Conservation (phyloP, 148 eudicot genomes). For the Chenopodium quinoa region DNA sequence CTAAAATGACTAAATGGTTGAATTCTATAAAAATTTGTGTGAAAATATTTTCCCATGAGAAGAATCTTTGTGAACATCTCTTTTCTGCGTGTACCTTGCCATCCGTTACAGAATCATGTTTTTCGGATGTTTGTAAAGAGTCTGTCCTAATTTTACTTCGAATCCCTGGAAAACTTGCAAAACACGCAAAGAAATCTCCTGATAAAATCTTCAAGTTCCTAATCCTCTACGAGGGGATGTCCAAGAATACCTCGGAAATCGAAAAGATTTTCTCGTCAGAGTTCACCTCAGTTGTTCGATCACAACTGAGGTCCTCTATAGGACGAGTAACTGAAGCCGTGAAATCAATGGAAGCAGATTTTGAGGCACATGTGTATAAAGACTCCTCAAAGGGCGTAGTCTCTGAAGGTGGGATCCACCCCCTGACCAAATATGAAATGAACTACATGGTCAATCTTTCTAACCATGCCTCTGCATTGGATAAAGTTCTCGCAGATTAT, state of each 20-base stretch:
- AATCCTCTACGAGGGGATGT: slow-evolving; percentile 51
- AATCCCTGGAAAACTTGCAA: slow-evolving; percentile 59
- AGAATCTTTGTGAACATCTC: slow-evolving; percentile 60
- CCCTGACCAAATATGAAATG: slow-evolving; percentile 54
- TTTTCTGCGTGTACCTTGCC: slow-evolving; percentile 38
- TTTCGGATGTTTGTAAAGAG: slow-evolving; percentile 55
- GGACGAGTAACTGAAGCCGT: slow-evolving; percentile 45
- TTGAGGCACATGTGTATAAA: slow-evolving; percentile 52
- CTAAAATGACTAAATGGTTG: slow-evolving; percentile 55
- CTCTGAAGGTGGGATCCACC: slow-evolving; percentile 58
- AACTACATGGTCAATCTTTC: slow-evolving; percentile 43
- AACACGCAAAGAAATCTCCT: slow-evolving; percentile 56
- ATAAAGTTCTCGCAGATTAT: slow-evolving; percentile 45
- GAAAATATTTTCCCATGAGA: slow-evolving; percentile 54
- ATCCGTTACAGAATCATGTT: slow-evolving; percentile 49
- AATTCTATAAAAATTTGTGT: slow-evolving; percentile 37
- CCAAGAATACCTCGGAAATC: slow-evolving; percentile 41
- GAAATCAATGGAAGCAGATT: slow-evolving; percentile 36
- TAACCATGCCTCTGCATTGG: slow-evolving; percentile 42
- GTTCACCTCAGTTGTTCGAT: slow-evolving; percentile 34
- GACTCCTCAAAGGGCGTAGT: slow-evolving; percentile 40
- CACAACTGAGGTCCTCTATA: slow-evolving; percentile 37
- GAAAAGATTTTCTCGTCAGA: slow-evolving; percentile 52
- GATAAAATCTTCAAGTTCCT: slow-evolving; percentile 63
- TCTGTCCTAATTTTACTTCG: slow-evolving; percentile 41